Conservation (phyloP, 2,329 filamentous ascomycete species). For the Zymoseptoria passerinii region DNA sequence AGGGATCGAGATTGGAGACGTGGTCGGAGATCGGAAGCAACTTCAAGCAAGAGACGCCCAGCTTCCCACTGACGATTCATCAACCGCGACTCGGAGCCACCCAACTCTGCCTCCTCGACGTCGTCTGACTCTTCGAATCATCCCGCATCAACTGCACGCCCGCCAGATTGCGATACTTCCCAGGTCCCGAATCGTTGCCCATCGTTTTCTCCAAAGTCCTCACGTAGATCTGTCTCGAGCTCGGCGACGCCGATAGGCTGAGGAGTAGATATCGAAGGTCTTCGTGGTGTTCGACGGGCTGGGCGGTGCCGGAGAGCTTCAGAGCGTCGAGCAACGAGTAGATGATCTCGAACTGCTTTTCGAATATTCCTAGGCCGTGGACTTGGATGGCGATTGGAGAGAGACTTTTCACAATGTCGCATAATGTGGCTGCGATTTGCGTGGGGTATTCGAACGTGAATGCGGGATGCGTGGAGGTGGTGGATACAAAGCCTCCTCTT, state of each 20-base stretch:
- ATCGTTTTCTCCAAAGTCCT: constrained; percentile 14
- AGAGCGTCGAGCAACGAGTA: constrained; percentile 13
- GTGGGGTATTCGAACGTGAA: constrained; percentile 13
- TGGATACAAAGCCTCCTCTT: constrained; percentile 9
- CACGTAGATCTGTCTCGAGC: constrained; percentile 14
- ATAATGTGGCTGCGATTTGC: constrained; percentile 9
- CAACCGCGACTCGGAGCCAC: no score
- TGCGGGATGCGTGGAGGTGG: constrained; percentile 6
- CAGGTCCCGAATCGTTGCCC: constrained; percentile 4
- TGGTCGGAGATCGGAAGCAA: no score
- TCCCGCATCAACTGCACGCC: constrained; percentile 10
- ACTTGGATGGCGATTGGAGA: constrained; percentile 12
- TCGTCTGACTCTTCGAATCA: constrained; percentile 3
- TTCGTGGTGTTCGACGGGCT: constrained; percentile 9
- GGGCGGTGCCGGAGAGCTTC: constrained; percentile 4
- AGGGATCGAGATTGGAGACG: no score
- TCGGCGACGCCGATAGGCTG: constrained; percentile 9
- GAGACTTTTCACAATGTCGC: constrained; percentile 10
- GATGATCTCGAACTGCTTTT: constrained; percentile 16
- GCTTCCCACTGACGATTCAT: no score
- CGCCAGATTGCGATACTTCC: constrained; percentile 9
- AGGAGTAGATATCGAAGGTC: constrained; percentile 8
- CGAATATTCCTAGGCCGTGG: constrained; percentile 10
- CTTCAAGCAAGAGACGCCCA: no score
- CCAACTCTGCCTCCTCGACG: constrained; percentile 1